Evolutionary conservation across 192 early-diverging fungal species (phyloP).

Genomic region (Backusella parvicylindrica): DNA sequence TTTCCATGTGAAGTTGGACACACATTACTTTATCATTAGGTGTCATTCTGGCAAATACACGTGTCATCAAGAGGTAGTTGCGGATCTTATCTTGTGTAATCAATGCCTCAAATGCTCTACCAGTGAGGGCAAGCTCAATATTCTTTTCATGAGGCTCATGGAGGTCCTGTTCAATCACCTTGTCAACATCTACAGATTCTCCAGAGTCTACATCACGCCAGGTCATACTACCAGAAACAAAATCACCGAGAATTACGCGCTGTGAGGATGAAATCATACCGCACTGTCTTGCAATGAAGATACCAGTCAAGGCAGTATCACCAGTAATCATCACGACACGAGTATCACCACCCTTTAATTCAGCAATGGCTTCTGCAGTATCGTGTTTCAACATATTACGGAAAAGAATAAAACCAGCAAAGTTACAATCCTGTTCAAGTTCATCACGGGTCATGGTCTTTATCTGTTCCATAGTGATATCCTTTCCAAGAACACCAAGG

Average conservation of each 20-base stretch:
- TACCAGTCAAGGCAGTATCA: constrained; percentile 72
- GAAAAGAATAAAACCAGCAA: constrained; percentile 68
- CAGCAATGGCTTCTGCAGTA: constrained; percentile 61
- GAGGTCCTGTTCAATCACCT: constrained; percentile 17
- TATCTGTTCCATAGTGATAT: constrained; percentile 34
- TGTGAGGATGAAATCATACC: constrained; percentile 58
- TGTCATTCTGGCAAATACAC: constrained; percentile 79
- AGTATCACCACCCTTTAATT: constrained; percentile 63
- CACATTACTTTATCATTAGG: constrained; percentile 74
- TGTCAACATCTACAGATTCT: constrained; percentile 32
- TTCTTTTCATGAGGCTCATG: constrained; percentile 2
- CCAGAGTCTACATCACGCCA: constrained; percentile 60
- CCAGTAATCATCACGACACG: constrained; percentile 87
- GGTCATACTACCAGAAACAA: constrained; percentile 28
- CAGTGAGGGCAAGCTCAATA: constrained; percentile 72
- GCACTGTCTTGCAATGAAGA: constrained; percentile 66
- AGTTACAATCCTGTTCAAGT: constrained; percentile 53
- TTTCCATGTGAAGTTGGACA: constrained; percentile 75
- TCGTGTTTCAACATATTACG: constrained; percentile 75
- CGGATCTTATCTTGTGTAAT: constrained; percentile 38
- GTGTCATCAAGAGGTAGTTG: constrained; percentile 59
- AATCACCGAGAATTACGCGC: constrained; percentile 55
- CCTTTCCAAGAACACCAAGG: constrained; percentile 44
- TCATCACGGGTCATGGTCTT: constrained; percentile 54
- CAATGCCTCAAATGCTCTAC: constrained; percentile 60